phyloP scores from a whole-genome alignment of 2,329 filamentous ascomycete species.

The Colletotrichum sp. region DNA sequence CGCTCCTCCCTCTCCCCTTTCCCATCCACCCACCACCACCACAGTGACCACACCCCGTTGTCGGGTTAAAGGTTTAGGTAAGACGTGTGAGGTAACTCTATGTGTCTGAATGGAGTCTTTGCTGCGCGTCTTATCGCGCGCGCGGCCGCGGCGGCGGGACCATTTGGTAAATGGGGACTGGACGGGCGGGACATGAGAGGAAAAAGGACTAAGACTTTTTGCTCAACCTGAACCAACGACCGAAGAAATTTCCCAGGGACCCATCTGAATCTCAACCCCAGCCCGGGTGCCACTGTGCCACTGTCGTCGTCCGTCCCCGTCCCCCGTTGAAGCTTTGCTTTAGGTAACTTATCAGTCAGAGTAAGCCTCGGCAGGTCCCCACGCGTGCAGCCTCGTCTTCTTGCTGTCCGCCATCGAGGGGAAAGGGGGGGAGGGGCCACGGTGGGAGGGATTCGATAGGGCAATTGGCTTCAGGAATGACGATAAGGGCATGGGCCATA shows the following conservation, averaged over 20 bases:
- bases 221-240: conserved; percentile 5
- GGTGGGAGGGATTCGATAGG: neutral
- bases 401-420: neutral
- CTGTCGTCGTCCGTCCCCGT: neutral
- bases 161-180: neutral
- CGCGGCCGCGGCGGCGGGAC: neutral
- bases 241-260: neutral
- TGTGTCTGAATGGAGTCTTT: neutral
- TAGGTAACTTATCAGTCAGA: neutral
- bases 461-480: neutral
- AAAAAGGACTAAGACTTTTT: neutral
- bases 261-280: neutral
- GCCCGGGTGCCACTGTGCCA: neutral
- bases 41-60: neutral
- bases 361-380: neutral
- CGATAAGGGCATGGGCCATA: neutral
- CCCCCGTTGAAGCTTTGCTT: neutral
- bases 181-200: neutral
- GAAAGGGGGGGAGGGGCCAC: neutral
- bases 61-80: neutral
- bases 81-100: neutral
- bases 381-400: neutral
- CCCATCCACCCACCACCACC: neutral
- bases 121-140: neutral
- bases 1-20: neutral